Evolutionary conservation across 2,329 filamentous ascomycete genomes (phyloP).

Genomic region (Ceratocystis destructans): DNA sequence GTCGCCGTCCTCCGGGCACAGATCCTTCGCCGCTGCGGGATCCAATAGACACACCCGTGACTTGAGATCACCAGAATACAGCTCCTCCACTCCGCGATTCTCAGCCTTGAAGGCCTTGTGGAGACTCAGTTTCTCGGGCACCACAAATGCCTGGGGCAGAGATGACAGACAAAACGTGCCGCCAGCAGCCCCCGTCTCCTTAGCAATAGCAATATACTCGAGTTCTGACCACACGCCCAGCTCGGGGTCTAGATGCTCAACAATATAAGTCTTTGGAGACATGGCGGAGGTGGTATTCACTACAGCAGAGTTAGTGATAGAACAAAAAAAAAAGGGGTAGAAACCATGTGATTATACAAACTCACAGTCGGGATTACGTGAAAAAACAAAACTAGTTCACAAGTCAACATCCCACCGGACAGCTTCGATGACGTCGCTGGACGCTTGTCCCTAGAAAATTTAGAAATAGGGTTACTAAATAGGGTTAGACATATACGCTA

Average conservation of each 20-base stretch:
- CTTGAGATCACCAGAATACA: conserved; percentile 56
- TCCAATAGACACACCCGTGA: conserved; percentile 77
- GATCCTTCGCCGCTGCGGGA: conserved; percentile 65
- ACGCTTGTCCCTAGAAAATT: neutral
- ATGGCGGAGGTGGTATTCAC: neutral
- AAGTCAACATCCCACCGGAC: neutral
- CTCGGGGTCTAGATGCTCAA: conserved; percentile 93
- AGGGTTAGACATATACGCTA: neutral
- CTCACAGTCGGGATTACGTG: too few relatives aligned
- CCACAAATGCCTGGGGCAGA: conserved; percentile 53
- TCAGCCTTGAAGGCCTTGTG: conserved; percentile 57
- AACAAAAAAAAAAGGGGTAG: too few relatives aligned
- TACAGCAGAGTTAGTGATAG: neutral
- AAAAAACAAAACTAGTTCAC: too few relatives aligned
- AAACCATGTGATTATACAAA: too few relatives aligned
- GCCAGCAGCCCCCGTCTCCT: conserved; percentile 55
- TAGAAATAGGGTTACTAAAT: neutral
- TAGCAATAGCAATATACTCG: conserved; percentile 78
- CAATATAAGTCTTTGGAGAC: conserved; percentile 55
- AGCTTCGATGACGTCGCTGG: conserved; percentile 4
- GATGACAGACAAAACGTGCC: conserved; percentile 71
- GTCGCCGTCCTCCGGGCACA: conserved; percentile 70
- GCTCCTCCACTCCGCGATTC: conserved; percentile 63
- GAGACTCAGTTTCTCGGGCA: conserved; percentile 43
- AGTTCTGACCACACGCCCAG: conserved; percentile 87